phyloP scores from a whole-genome alignment of 2,329 filamentous ascomycete species.

The Fusarium equiseti region DNA sequence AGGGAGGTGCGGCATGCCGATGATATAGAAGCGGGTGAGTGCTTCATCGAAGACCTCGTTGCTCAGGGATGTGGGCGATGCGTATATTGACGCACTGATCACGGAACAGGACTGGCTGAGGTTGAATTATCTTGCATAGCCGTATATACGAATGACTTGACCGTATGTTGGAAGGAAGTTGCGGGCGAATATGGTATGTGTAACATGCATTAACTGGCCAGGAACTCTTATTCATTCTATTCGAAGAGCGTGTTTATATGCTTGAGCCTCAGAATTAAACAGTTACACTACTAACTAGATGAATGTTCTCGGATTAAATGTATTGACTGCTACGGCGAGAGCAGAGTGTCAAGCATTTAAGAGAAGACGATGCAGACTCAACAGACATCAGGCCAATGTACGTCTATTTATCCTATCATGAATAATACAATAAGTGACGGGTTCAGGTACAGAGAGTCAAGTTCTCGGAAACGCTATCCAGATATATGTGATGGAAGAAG shows the following conservation, averaged over 20 bases:
- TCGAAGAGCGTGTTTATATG: not conserved
- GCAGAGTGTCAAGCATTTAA: not conserved
- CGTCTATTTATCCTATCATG: not conserved
- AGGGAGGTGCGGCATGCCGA: constrained; percentile 1
- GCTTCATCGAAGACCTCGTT: constrained; percentile 13
- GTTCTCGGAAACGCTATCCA: not conserved
- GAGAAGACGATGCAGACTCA: not conserved
- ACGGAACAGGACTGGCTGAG: not conserved
- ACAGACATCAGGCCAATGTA: not conserved
- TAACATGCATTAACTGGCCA: not conserved
- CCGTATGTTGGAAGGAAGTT: not conserved
- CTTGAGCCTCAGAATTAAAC: not conserved
- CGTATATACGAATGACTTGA: not conserved
- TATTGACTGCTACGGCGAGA: not conserved
- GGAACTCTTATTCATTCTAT: not conserved
- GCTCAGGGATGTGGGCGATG: not conserved
- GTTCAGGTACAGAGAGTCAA: not conserved
- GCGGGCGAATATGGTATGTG: not conserved
- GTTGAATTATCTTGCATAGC: not conserved
- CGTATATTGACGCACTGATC: not conserved
- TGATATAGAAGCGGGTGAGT: not conserved
- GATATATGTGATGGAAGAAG: not conserved
- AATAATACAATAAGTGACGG: not conserved
- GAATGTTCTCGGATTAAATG: not conserved
- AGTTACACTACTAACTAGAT: not conserved